Evolutionary conservation across 345 rosid species (phyloP).

Genomic region (Passiflora organensis): DNA sequence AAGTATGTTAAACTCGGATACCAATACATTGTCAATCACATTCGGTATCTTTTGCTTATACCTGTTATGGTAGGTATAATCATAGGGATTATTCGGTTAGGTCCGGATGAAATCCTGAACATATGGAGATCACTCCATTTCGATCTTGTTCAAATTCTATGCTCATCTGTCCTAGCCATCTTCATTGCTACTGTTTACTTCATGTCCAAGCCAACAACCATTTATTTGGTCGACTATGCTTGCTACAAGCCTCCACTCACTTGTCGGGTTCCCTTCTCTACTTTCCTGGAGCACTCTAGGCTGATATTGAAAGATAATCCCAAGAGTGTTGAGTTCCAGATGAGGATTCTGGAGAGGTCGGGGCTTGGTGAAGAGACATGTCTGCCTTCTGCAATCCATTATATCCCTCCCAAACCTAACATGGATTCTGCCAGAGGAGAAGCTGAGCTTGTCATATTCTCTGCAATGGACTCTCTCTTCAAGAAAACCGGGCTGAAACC

Average conservation of each 20-base stretch:
- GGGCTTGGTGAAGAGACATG: slow-evolving; percentile 23
- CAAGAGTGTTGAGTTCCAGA: slow-evolving; percentile 15
- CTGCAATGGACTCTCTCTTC: slow-evolving; percentile 22
- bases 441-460: slow-evolving; percentile 16
- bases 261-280: slow-evolving; percentile 43
- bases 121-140: slow-evolving; percentile 21
- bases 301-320: slow-evolving; percentile 1
- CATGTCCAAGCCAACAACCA: slow-evolving; percentile 27
- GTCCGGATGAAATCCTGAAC: slow-evolving; percentile 18
- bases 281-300: slow-evolving; percentile 40
- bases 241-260: slow-evolving; percentile 49
- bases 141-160: slow-evolving; percentile 17
- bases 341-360: slow-evolving; percentile 9
- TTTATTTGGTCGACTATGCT: slow-evolving; percentile 51
- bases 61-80: slow-evolving; percentile 16
- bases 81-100: slow-evolving; percentile 16
- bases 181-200: slow-evolving; percentile 18
- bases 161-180: slow-evolving; percentile 14
- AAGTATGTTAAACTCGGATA: slow-evolving; percentile 26
- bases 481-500: slow-evolving; percentile 16
- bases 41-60: slow-evolving; percentile 16
- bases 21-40: slow-evolving; percentile 26
- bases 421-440: slow-evolving; percentile 17
- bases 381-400: slow-evolving; percentile 10
- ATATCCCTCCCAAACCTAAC: slow-evolving; percentile 2